Percentiles rank a stretch among this genome's conserved stretches.
phyloP scores from a whole-genome alignment of 176 grass and related monocot species.

The Eleusine coracana region DNA sequence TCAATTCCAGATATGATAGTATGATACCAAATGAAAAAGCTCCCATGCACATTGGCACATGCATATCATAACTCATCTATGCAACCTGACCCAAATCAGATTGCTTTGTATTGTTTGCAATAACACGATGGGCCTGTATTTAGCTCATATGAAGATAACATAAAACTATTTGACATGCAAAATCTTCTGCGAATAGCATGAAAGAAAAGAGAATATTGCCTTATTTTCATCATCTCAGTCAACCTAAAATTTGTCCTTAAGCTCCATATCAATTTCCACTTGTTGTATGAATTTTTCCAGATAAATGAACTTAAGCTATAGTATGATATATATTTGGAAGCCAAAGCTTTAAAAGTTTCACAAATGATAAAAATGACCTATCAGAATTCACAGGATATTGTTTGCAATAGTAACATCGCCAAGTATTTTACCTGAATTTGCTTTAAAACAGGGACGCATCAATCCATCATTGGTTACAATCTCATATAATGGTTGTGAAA shows the following conservation, averaged over 20 bases:
- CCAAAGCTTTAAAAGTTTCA: not conserved
- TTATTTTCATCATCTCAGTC: not conserved
- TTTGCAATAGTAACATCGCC: not conserved
- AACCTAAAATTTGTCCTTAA: not conserved
- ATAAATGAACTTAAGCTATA: constrained; percentile 13
- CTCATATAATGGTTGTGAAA: constrained; percentile 85
- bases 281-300: not conserved
- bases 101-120: not conserved
- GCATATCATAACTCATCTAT: constrained; percentile 3
- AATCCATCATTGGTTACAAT: constrained; percentile 88
- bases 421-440: constrained; percentile 69
- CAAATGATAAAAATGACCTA: constrained; percentile 26
- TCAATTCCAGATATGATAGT: constrained; percentile 18
- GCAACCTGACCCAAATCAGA: not conserved
- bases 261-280: not conserved
- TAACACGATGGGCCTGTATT: not conserved
- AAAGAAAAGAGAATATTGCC: not conserved
- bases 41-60: not conserved
- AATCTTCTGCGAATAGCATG: constrained; percentile 23
- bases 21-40: not conserved
- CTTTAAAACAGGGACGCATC: constrained; percentile 93
- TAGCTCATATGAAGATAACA: not conserved
- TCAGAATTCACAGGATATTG: not conserved
- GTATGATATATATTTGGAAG: constrained; percentile 12
- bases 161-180: not conserved